Evolutionary conservation across 1,284 basidiomycete species (phyloP).

Genomic region (Sporisorium iseilematis-ciliati): DNA sequence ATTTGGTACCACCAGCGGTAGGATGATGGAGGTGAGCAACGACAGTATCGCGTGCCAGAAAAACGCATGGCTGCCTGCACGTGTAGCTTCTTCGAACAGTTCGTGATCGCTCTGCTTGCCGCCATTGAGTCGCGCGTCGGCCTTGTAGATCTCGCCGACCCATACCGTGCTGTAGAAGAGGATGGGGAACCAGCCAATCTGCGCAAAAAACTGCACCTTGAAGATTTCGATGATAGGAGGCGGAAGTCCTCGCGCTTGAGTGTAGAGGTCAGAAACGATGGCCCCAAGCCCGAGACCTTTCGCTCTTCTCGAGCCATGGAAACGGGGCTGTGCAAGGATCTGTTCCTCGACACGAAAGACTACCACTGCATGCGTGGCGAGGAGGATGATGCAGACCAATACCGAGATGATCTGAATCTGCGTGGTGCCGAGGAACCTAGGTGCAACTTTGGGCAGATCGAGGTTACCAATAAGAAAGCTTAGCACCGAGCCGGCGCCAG

Average conservation of each 20-base stretch:
- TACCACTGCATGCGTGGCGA: conserved; percentile 53
- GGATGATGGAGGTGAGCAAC: conserved; percentile 77
- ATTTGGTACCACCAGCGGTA: conserved; percentile 79
- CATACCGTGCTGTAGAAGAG: conserved; percentile 63
- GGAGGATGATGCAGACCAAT: conserved; percentile 42
- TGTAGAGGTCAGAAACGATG: conserved; percentile 38
- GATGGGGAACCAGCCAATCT: conserved; percentile 66
- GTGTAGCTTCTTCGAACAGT: conserved; percentile 76
- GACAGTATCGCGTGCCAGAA: conserved; percentile 82
- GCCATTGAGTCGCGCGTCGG: conserved; percentile 34
- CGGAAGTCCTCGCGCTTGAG: conserved; percentile 43
- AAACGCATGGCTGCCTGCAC: conserved; percentile 84
- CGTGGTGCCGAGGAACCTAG: conserved; percentile 32
- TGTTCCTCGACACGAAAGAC: conserved; percentile 50
- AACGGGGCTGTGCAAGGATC: conserved; percentile 20
- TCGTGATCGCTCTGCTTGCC: conserved; percentile 43
- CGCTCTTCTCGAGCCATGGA: conserved; percentile 1
- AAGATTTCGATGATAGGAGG: conserved; percentile 57
- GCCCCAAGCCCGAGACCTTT: conserved; percentile 6
- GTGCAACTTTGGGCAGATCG: conserved; percentile 49
- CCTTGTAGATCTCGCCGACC: conserved; percentile 64
- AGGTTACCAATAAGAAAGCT: conserved; percentile 66
- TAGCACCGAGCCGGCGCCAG: conserved; percentile 58
- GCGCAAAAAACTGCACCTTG: conserved; percentile 62
- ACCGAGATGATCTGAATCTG: conserved; percentile 56